Evolutionary conservation across 768 basidiomycete genomes (phyloP), one percentile per base, ranked within the genome.

Genomic region (Lactarius deliciosus): DNA sequence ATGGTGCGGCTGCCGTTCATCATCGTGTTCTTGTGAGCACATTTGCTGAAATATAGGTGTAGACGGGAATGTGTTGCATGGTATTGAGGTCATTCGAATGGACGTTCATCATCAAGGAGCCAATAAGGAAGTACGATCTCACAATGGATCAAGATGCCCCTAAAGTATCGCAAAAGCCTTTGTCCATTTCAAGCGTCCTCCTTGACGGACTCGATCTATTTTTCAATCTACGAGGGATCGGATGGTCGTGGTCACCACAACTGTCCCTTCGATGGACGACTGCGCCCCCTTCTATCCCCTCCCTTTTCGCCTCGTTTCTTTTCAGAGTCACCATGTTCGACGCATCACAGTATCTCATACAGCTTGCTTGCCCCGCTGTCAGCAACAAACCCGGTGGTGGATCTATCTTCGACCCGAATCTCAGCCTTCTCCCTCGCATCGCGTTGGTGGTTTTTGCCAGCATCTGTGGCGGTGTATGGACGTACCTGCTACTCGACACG

Each of bases 401-500:
- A 16, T 43, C 65, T 2, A 22, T 66, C 18, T 66, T 62, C 47
- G 22, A 50, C 22, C 47, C 22, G 22, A 50, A 50, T 22, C 47
- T 50, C 47, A 50, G 22, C 11, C 40, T 38, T 13, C 16, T 40
- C 41, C 30, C 30, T 20, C 65, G 50, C 50, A 30, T 50, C 40
- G 28, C 30, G 11, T 53, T 5, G 20, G 38, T 60, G 10, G 18
- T 38, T 8, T 34, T 68, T 32, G 25, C 64, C 45, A 20, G 61
- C 10, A 32, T 68, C 34, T 58, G 63, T 54, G 34, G 45, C 20
- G 72, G 61, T 9, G 16, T 63, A 15, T 57, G 65, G 59, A 54
- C 71, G n/a, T 70, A 64, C 55, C 38, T 34, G 34, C 22, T 66
- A 6, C 41, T 72, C 53, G 62, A 61, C 13, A 64, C 65, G 58